Percentiles rank a stretch among this genome's conserved stretches.
phyloP scores from a whole-genome alignment of 1,284 basidiomycete genomes.

The Athelia psychrophila region DNA sequence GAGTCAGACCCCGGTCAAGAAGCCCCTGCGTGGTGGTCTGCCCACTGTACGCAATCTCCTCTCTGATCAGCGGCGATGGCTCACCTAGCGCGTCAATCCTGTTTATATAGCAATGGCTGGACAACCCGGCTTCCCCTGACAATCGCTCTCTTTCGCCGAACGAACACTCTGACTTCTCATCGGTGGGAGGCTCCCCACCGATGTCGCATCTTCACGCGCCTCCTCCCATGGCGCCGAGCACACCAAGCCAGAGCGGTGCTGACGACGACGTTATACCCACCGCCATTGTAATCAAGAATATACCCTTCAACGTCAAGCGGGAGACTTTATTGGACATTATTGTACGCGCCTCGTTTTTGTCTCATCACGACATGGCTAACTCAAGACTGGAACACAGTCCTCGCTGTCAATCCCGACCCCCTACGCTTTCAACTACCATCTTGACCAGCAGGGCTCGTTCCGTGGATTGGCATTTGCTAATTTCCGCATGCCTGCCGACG shows the following conservation, averaged over 20 bases:
- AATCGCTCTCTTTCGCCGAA: constrained; percentile 79
- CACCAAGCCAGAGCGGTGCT: constrained; percentile 40
- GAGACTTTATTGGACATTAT: constrained; percentile 97
- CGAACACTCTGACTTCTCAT: constrained; percentile 83
- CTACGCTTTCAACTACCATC: constrained; percentile 99
- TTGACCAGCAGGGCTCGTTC: constrained; percentile 94
- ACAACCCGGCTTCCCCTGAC: constrained; percentile 54
- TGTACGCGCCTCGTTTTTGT: constrained; percentile 45
- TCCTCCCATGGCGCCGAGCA: constrained; percentile 44
- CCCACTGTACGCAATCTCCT: constrained; percentile 56
- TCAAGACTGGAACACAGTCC: constrained; percentile 44
- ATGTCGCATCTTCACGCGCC: constrained; percentile 51
- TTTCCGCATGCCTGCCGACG: constrained; percentile 89
- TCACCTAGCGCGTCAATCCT: constrained; percentile 8
- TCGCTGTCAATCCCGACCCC: constrained; percentile 94
- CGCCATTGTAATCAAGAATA: constrained; percentile 99
- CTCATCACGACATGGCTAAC: constrained; percentile 14
- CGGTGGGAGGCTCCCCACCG: constrained; percentile 76
- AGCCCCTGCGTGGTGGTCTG: constrained; percentile 62
- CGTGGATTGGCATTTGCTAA: constrained; percentile 98
- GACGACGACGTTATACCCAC: constrained; percentile 98
- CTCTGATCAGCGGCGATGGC: constrained; percentile 19
- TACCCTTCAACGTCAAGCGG: constrained; percentile 96
- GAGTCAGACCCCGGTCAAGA: constrained; percentile 69
- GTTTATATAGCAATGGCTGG: constrained; percentile 72